Evolutionary conservation across 768 basidiomycete genomes (phyloP).

Genomic region (Boletus coccyginus): DNA sequence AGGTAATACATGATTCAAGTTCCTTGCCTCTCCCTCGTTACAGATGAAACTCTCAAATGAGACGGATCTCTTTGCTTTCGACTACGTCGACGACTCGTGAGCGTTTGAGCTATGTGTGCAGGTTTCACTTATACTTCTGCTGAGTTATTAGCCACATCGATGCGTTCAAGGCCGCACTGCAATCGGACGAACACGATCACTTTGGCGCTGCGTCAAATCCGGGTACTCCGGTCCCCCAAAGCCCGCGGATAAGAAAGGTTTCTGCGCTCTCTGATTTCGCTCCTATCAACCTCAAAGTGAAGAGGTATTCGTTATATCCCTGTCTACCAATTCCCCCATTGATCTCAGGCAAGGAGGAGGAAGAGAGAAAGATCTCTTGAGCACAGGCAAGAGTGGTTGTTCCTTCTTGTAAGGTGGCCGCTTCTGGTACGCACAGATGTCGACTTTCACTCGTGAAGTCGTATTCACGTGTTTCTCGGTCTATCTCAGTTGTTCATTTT

Average conservation of each 20-base stretch:
- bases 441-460: neutral
- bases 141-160: slow-evolving; percentile 53
- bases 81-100: slow-evolving; percentile 75
- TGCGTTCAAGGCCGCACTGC: slow-evolving; percentile 75
- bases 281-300: slow-evolving; percentile 83
- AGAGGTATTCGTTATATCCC: slow-evolving; percentile 44
- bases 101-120: slow-evolving; percentile 17
- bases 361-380: slow-evolving; percentile 33
- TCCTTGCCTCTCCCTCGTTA: slow-evolving; percentile 1
- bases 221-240: slow-evolving; percentile 24
- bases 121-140: neutral
- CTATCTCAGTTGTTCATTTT: slow-evolving; percentile 73
- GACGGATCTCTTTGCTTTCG: slow-evolving; percentile 37
- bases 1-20: slow-evolving; percentile 14
- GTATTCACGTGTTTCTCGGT: slow-evolving; percentile 4
- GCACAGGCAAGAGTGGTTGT: slow-evolving; percentile 69
- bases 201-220: slow-evolving; percentile 21
- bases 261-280: slow-evolving; percentile 86
- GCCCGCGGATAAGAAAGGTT: slow-evolving; percentile 68
- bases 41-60: slow-evolving; percentile 12
- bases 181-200: slow-evolving; percentile 48
- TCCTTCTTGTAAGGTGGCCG: slow-evolving; percentile 82
- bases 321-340: neutral
- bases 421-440: slow-evolving; percentile 54
- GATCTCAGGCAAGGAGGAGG: slow-evolving; percentile 32